Conservation (phyloP, 306 rosid species). For the Chamaecrista fasciculata region DNA sequence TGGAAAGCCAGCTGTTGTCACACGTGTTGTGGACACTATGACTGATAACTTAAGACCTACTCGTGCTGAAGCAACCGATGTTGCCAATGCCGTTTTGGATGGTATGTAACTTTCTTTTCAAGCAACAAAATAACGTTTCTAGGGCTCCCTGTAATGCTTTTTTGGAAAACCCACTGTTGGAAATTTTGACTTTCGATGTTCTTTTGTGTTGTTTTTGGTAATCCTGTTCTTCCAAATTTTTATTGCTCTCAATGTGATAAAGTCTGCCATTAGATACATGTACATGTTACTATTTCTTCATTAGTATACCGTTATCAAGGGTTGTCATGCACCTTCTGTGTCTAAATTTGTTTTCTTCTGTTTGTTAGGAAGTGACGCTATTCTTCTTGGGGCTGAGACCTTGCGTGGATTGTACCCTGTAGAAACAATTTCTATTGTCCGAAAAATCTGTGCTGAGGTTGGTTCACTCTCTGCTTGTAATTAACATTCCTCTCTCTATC, state of each 20-base stretch:
- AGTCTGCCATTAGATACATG: not conserved
- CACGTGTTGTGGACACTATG: constrained; percentile 98
- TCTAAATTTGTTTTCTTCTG: not conserved
- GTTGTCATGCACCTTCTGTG: not conserved
- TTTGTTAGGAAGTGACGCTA: constrained; percentile 77
- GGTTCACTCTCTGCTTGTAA: constrained; percentile 7
- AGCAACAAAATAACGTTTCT: too few relatives aligned
- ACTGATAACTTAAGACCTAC: constrained; percentile 93
- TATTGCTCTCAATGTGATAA: not conserved
- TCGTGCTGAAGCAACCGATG: constrained; percentile 98
- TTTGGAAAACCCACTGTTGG: too few relatives aligned
- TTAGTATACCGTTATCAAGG: not conserved
- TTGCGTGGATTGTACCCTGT: constrained; percentile 86
- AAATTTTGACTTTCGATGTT: not conserved
- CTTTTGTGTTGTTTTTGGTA: constrained; percentile 10
- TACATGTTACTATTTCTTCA: constrained; percentile 4
- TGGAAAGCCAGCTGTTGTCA: constrained; percentile 91
- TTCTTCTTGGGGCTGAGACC: constrained; percentile 94
- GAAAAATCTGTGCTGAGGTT: constrained; percentile 89
- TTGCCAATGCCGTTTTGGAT: constrained; percentile 90
- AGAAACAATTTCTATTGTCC: constrained; percentile 84
- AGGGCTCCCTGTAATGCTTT: too few relatives aligned
- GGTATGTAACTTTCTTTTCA: constrained; percentile 33
- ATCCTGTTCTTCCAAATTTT: not conserved
- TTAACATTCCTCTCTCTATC: not conserved